phyloP scores from a whole-genome alignment of 2,329 filamentous ascomycete species.

The Hymenoscyphus occultus region DNA sequence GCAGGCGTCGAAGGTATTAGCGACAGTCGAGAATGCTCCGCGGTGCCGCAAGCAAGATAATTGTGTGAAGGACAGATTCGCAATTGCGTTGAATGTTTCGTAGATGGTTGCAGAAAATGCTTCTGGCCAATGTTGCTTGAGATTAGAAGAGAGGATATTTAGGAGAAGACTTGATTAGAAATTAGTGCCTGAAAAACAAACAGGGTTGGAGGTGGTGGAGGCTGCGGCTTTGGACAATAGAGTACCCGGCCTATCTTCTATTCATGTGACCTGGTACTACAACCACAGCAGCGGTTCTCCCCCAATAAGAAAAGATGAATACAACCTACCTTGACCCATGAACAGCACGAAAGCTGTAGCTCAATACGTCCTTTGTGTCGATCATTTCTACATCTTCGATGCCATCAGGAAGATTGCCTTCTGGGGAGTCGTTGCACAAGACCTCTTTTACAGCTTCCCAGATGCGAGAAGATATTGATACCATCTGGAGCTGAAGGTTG shows the following conservation, averaged over 20 bases:
- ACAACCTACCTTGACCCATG: constrained; percentile 78
- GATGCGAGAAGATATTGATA: constrained; percentile 61
- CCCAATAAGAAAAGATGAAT: background rate
- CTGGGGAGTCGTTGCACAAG: constrained; percentile 90
- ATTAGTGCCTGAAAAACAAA: background rate
- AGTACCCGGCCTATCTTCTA: background rate
- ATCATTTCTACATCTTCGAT: constrained; percentile 68
- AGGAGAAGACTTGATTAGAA: constrained; percentile 62
- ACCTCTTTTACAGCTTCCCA: constrained; percentile 75
- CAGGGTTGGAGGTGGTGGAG: too few relatives aligned
- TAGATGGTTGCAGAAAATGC: constrained; percentile 41
- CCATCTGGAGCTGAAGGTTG: constrained; percentile 51
- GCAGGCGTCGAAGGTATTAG: constrained; percentile 79
- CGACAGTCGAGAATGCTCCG: constrained; percentile 90
- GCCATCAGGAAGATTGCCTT: constrained; percentile 79
- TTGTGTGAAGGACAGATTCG: constrained; percentile 75
- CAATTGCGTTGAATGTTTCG: constrained; percentile 61
- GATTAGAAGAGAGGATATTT: constrained; percentile 52
- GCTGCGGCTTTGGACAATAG: too few relatives aligned
- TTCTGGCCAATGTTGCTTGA: constrained; percentile 45
- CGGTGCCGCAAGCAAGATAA: constrained; percentile 81
- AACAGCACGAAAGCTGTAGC: constrained; percentile 92
- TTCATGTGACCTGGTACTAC: background rate
- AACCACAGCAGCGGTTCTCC: background rate
- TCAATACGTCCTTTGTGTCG: constrained; percentile 84